Conservation (phyloP, 176 grass and related monocot species). For the Eremochloa ophiuroides region DNA sequence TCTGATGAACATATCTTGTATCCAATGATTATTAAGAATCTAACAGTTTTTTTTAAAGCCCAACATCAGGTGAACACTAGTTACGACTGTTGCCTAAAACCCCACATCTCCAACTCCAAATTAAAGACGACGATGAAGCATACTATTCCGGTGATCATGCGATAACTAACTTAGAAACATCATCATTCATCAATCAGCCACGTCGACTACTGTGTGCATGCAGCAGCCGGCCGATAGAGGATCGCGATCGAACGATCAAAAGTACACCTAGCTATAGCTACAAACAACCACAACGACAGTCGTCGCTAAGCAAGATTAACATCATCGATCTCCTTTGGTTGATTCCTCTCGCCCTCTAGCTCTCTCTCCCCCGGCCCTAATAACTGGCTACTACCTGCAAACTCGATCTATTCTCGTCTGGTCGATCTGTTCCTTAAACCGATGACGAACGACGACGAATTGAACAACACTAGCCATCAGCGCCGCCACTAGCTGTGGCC, state of each 20-base stretch:
- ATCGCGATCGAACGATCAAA: not conserved
- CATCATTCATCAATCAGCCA: not conserved
- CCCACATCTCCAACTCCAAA: not conserved
- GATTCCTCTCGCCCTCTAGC: not conserved
- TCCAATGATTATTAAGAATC: too few relatives aligned
- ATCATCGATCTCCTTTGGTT: not conserved
- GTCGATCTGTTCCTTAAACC: not conserved
- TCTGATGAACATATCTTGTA: too few relatives aligned
- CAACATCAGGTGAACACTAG: too few relatives aligned
- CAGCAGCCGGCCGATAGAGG: not conserved
- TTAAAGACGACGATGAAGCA: not conserved
- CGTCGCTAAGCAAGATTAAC: not conserved
- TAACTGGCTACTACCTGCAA: not conserved
- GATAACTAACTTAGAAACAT: not conserved
- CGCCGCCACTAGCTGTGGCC: slow-evolving; percentile 27
- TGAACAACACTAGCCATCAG: not conserved
- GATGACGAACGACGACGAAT: not conserved
- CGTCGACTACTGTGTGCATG: not conserved
- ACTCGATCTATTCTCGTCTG: not conserved
- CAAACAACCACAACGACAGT: not conserved
- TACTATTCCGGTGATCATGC: not conserved
- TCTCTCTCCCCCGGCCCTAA: not conserved
- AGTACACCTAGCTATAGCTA: not conserved
- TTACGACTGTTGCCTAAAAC: not conserved
- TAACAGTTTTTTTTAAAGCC: too few relatives aligned